Evolutionary conservation across 1,284 basidiomycete genomes (phyloP), one percentile per base, ranked within the genome.

Genomic region (Tremellales sp.): DNA sequence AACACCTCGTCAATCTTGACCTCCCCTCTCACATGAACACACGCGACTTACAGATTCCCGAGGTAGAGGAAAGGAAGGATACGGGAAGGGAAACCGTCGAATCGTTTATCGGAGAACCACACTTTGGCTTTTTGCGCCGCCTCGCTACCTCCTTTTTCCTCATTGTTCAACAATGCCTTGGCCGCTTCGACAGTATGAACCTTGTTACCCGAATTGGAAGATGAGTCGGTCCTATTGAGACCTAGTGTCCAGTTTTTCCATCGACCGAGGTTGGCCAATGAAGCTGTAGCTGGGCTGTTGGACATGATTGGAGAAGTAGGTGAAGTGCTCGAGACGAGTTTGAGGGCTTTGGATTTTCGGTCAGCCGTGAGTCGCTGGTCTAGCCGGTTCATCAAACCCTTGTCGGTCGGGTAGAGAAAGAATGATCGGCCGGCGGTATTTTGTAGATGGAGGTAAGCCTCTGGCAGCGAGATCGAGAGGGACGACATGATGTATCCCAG

Each of bases 41-140:
- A 17, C 17, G 10, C 6, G 12, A 82, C 87, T 72, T 67, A 89
- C 86, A 96, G 70, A 72, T 97, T 97, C 47, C 94, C 93, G 41
- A 98, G 82, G 75, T 97, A 98, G 64, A 98, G 79, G 77, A 91
- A 94, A 36, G 90, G 89, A 53, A 97, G 73, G 57, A 98, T 92
- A 26, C 92, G 81, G 64, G 88, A 92, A 6, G 94, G 93, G 76
- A 98, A 93, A 58, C 93, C 93, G 66, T 98, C 92, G 69, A 97
- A 98, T 52, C 88, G 77, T 33, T 83, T 80, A 71, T 92, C 89
- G 62, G 90, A 85, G 74, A 97, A 96, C 93, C 93, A 97, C 10
- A 84, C 79, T 70, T 86, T 82, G 57, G 64, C 65, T 43, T 56
- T 58, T 43, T 46, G 49, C 27, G 54, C 56, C n/a, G 40, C 54